A percentile compares a stretch with the other conserved stretches of the same genome.
phyloP scores from a whole-genome alignment of 176 grass and related monocot species.

The Cenchrus fungigraminus region DNA sequence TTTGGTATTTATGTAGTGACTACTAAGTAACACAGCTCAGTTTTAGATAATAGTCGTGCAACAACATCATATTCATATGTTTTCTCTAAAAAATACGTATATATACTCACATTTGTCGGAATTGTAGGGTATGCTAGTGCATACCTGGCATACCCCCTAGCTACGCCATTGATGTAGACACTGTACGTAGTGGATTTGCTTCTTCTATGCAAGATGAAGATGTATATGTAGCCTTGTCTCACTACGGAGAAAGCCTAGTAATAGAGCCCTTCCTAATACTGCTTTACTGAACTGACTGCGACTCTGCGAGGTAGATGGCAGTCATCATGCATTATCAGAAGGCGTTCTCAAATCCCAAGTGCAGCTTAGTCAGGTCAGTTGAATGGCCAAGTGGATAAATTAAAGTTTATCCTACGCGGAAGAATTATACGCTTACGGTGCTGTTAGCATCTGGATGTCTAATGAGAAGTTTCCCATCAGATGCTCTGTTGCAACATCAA shows the following conservation, averaged over 20 bases:
- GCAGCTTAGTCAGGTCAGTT: background rate
- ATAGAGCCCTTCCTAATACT: constrained; percentile 2
- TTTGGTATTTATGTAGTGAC: no score
- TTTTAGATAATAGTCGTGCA: no score
- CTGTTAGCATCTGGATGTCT: no score
- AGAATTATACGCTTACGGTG: background rate
- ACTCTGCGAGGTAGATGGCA: background rate
- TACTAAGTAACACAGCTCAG: no score
- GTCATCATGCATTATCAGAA: constrained; percentile 14
- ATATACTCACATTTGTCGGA: no score
- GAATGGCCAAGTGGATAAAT: background rate
- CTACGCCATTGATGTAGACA: background rate
- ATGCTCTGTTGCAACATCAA: no score
- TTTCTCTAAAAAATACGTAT: no score
- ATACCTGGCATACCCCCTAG: no score
- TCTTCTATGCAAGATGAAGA: background rate
- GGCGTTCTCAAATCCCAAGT: background rate
- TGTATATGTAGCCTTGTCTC: constrained; percentile 27
- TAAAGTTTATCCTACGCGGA: background rate
- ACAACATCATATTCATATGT: no score
- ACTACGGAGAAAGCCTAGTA: constrained; percentile 2
- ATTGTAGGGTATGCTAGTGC: no score
- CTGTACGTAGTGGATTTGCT: background rate
- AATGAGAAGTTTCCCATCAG: no score
- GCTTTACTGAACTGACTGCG: background rate